These are phyloP conservation scores for Ceriops decandra DNA, from an alignment of 345 rosid species.

Conservation along the genomic window DNA sequence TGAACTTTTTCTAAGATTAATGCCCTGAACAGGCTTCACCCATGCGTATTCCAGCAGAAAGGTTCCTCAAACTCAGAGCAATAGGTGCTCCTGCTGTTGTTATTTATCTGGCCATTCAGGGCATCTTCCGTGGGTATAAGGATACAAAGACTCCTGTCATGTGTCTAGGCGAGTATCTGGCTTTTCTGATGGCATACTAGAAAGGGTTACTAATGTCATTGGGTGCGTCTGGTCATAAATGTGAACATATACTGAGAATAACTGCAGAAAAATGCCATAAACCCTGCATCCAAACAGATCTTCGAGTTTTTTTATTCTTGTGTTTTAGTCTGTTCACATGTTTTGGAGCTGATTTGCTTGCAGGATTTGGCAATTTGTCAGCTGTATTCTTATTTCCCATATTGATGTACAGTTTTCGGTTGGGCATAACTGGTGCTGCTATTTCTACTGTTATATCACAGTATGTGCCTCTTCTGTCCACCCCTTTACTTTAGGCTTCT, in stretches of 20 bases:
- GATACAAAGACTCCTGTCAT: conserved; percentile 39
- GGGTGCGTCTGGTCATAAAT: no score
- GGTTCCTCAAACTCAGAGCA: conserved; percentile 30
- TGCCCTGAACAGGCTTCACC: conserved; percentile 34
- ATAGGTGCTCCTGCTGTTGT: conserved; percentile 42
- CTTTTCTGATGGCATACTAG: neutral
- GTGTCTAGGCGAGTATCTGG: conserved; percentile 27
- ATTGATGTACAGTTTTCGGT: conserved; percentile 24
- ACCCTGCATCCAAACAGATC: conserved; percentile 3
- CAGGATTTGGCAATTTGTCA: conserved; percentile 38
- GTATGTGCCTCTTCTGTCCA: conserved; percentile 19
- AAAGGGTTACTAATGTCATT: neutral
- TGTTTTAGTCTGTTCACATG: neutral
- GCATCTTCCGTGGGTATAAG: conserved; percentile 38
- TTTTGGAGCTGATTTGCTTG: neutral
- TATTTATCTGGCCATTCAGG: conserved; percentile 34
- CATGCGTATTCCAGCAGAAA: conserved; percentile 30
- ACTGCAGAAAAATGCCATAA: neutral
- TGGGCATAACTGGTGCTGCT: conserved; percentile 41
- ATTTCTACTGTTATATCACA: conserved; percentile 38
- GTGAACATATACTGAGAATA: no score
- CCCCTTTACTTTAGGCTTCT: neutral
- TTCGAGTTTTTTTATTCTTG: neutral
- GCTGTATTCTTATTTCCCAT: conserved; percentile 34
- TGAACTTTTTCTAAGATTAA: conserved; percentile 13